Percentiles rank a stretch among this genome's conserved stretches.
These are phyloP conservation scores for Colletotrichum sp. DNA, from an alignment of 2,329 filamentous ascomycete genomes.

Conservation along the genomic window DNA sequence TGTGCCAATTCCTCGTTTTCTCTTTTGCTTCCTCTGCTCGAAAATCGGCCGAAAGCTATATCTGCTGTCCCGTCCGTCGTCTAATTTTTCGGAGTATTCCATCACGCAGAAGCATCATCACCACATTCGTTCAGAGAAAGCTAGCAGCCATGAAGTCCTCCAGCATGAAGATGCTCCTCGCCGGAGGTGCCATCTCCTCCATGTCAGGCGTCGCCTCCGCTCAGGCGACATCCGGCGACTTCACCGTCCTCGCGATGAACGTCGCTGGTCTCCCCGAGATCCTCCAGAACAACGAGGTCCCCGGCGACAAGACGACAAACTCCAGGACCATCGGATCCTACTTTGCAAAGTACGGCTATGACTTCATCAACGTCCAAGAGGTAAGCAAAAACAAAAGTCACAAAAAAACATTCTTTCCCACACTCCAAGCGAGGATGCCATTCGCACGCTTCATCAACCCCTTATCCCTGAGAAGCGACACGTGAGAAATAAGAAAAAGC, in stretches of 20 bases:
- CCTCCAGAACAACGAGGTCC: constrained; percentile 64
- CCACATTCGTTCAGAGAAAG: background rate
- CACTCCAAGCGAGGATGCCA: background rate
- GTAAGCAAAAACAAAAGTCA: constrained; percentile 29
- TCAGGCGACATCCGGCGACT: constrained; percentile 34
- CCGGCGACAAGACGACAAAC: constrained; percentile 66
- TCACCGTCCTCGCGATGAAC: constrained; percentile 62
- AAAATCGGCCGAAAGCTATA: background rate
- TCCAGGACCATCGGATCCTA: constrained; percentile 59
- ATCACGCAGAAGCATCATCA: background rate
- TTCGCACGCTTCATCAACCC: background rate
- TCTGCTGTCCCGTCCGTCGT: background rate
- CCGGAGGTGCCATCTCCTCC: constrained; percentile 1
- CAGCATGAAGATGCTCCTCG: constrained; percentile 10
- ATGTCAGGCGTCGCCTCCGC: background rate
- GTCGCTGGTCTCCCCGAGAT: constrained; percentile 64
- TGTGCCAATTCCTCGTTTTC: background rate
- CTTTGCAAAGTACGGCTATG: constrained; percentile 62
- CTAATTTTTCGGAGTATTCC: background rate
- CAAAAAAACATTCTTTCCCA: background rate
- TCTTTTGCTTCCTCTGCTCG: background rate
- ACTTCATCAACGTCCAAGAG: constrained; percentile 71
- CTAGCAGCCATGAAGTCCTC: background rate
- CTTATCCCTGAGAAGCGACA: background rate
- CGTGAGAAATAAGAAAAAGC: background rate